Evolutionary conservation across 192 early-diverging fungal genomes (phyloP), one percentile per base, ranked within the genome.

Genomic region (Mortierella antarctica): DNA sequence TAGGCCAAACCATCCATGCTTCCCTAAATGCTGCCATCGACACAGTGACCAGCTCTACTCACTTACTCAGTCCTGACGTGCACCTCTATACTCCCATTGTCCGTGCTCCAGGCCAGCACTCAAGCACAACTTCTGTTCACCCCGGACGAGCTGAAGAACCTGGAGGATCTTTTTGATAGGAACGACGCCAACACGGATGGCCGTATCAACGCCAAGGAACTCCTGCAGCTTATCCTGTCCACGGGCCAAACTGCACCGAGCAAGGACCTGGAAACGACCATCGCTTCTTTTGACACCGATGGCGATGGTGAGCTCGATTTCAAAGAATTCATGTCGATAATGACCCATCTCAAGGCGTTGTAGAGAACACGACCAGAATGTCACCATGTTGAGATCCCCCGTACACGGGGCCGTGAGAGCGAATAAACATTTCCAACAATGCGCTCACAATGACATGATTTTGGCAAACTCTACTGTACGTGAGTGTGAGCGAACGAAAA

Each of bases 261-360:
- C 10, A 44, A 68, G 23, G 55, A 68, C 20, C 53, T 68, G 54
- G 56, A 40, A 9, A 60, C 48, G 10, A 31, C 60, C 2, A 52
- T 61, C 67, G 15, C 51, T 17, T 18, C 20, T 15, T 70, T 70
- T 52, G 67, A 70, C n/a, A 60, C 57, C 57, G 52, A 70, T 18
- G n/a, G 20, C 23, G 67, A 70, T 52, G 67, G 67, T 14, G 39
- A 55, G 13, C 46, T 70, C 10, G 48, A 61, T 40, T 40, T 51
- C 5, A 20, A 70, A 7, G 67, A 70, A 31, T 70, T 60, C 39
- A 5, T 70, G 40, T 31, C 31, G 31, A 31, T 31, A 31, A 31
- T 31, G 31, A 31, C 31, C 31, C 3, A 31, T 31, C 31, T 31
- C 31, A 31, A 3, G 31, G 31, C 31, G 1, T 31, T 31, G 31